These are phyloP conservation scores for Malassezia brasiliensis DNA, from an alignment of 1,284 basidiomycete species.

Conservation along the genomic window DNA sequence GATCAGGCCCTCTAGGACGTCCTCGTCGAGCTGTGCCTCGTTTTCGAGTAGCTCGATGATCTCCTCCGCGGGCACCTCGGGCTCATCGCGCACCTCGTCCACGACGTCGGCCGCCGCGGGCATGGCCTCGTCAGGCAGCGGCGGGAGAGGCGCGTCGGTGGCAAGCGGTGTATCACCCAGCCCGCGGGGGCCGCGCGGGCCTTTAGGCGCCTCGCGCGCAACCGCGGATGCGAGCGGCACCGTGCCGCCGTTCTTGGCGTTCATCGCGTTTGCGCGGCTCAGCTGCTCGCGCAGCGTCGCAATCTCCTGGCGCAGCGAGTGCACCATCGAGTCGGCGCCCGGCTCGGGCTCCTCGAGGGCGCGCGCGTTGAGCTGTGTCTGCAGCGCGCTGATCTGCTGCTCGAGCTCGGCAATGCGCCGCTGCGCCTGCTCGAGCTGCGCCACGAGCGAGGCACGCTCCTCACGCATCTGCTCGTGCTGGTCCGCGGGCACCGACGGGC, in stretches of 20 bases:
- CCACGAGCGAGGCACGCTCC: conserved; percentile 72
- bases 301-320: conserved; percentile 82
- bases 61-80: conserved; percentile 84
- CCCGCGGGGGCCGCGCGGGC: neutral
- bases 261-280: conserved; percentile 71
- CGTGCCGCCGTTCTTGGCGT: conserved; percentile 44
- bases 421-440: conserved; percentile 66
- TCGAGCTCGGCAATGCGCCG: conserved; percentile 74
- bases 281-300: conserved; percentile 85
- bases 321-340: conserved; percentile 49
- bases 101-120: neutral
- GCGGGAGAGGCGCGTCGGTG: neutral
- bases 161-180: neutral
- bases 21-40: conserved; percentile 80
- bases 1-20: conserved; percentile 82
- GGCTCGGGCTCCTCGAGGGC: conserved; percentile 35
- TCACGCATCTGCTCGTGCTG: conserved; percentile 68
- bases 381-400: conserved; percentile 65
- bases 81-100: conserved; percentile 22
- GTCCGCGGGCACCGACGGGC: conserved; percentile 63
- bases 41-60: conserved; percentile 90
- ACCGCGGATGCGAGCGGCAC: conserved; percentile 18
- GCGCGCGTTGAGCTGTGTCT: conserved; percentile 62
- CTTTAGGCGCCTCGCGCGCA: neutral
- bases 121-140: neutral